These are phyloP conservation scores for Hamamelis virginiana DNA, from an alignment of 164 flowering plant species.

Conservation along the genomic window DNA sequence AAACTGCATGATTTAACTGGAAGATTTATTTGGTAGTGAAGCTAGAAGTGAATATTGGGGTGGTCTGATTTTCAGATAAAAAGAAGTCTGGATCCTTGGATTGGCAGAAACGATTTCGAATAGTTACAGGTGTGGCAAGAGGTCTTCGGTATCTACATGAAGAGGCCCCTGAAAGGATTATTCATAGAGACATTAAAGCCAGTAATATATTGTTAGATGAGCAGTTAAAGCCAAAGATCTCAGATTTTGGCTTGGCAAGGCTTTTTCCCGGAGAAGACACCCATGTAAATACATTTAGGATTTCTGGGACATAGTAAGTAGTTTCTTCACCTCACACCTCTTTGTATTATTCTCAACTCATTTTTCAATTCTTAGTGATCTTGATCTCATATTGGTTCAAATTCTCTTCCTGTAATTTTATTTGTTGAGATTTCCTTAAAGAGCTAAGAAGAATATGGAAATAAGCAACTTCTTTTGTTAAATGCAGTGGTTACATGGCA, in stretches of 20 bases:
- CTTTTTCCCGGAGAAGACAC: conserved; percentile 80
- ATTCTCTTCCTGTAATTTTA: not conserved
- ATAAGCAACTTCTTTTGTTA: not conserved
- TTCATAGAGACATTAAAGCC: conserved; percentile 91
- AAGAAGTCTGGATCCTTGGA: conserved; percentile 41
- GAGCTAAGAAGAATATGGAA: not conserved
- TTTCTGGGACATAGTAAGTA: conserved; percentile 85
- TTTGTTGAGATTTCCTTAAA: not conserved
- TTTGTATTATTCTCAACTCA: not conserved
- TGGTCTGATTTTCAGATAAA: conserved; percentile 41
- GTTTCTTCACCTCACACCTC: conserved; percentile 4
- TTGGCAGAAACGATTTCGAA: conserved; percentile 60
- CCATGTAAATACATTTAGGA: conserved; percentile 65
- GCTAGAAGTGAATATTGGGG: not conserved
- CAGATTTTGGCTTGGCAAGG: conserved; percentile 92
- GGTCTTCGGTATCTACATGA: conserved; percentile 88
- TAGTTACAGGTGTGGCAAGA: conserved; percentile 62
- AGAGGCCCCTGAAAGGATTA: conserved; percentile 77
- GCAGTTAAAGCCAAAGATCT: conserved; percentile 69
- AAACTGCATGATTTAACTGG: not conserved
- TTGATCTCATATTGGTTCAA: not conserved
- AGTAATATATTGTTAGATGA: conserved; percentile 80
- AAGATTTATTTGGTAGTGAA: not conserved
- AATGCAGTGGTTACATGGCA: conserved; percentile 82
- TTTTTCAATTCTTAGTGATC: not conserved